Conservation (phyloP, 257 asterid genomes). For the Solanum sitiens region DNA sequence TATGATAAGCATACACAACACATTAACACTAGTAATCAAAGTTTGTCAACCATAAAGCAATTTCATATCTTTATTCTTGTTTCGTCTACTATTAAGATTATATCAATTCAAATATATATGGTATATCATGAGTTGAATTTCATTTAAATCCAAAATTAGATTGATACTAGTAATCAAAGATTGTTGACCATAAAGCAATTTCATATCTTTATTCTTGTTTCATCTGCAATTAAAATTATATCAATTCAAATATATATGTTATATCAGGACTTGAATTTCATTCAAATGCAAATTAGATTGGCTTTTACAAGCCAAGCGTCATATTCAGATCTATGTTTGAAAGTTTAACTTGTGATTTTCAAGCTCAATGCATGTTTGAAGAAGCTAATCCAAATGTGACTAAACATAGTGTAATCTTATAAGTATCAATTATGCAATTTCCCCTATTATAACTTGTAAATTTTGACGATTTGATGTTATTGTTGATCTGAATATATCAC, state of each 20-base stretch:
- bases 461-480: neutral
- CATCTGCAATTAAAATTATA: neutral
- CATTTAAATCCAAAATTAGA: neutral
- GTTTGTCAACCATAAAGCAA: neutral
- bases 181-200: too few relatives aligned
- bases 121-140: neutral
- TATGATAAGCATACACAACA: neutral
- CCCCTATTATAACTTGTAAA: neutral
- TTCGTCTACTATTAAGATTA: neutral
- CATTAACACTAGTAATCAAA: neutral
- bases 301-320: neutral
- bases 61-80: too few relatives aligned
- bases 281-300: neutral
- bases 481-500: neutral
- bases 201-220: too few relatives aligned
- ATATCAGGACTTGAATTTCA: neutral
- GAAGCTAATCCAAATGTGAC: neutral
- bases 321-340: neutral
- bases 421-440: neutral
- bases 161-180: too few relatives aligned
- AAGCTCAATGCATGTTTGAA: neutral
- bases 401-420: neutral
- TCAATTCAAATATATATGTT: neutral
- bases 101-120: neutral
- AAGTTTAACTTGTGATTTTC: neutral